phyloP scores from a whole-genome alignment of 768 basidiomycete genomes.

The Lactifluus hygrophoroides region DNA sequence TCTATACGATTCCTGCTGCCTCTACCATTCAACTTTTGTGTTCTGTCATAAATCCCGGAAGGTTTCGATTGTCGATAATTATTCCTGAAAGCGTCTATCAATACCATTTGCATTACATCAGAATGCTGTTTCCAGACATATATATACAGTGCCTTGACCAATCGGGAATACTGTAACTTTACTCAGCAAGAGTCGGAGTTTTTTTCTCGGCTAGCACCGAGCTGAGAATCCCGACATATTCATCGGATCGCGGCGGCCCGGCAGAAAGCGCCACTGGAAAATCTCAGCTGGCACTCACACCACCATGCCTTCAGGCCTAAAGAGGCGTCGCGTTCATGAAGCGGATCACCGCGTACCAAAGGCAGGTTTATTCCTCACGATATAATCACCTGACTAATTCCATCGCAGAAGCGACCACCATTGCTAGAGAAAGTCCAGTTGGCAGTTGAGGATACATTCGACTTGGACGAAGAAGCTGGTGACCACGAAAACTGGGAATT shows the following conservation, averaged over 20 bases:
- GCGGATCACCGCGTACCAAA: not conserved
- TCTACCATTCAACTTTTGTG: too few relatives aligned
- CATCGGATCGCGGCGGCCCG: conserved; percentile 2
- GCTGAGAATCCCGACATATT: too few relatives aligned
- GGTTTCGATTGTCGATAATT: too few relatives aligned
- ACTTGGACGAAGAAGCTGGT: not conserved
- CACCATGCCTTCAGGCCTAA: conserved; percentile 3
- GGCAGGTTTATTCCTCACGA: not conserved
- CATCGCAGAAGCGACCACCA: not conserved
- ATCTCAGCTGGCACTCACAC: not conserved
- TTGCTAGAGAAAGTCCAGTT: not conserved
- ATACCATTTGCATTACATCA: too few relatives aligned
- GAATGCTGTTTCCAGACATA: too few relatives aligned
- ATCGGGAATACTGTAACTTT: too few relatives aligned
- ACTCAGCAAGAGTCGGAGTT: too few relatives aligned
- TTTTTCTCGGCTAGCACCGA: too few relatives aligned
- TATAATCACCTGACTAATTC: not conserved
- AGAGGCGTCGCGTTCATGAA: not conserved
- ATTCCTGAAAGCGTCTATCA: too few relatives aligned
- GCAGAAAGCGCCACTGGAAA: not conserved
- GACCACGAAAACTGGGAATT: not conserved
- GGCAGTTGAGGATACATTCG: not conserved
- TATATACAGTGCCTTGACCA: too few relatives aligned
- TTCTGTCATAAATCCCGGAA: too few relatives aligned
- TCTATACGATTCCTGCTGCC: too few relatives aligned